Percentiles rank a stretch among this genome's conserved stretches.
These are phyloP conservation scores for Neoscytalidium dimidiatum DNA, from an alignment of 2,329 filamentous ascomycete species.

Conservation along the genomic window DNA sequence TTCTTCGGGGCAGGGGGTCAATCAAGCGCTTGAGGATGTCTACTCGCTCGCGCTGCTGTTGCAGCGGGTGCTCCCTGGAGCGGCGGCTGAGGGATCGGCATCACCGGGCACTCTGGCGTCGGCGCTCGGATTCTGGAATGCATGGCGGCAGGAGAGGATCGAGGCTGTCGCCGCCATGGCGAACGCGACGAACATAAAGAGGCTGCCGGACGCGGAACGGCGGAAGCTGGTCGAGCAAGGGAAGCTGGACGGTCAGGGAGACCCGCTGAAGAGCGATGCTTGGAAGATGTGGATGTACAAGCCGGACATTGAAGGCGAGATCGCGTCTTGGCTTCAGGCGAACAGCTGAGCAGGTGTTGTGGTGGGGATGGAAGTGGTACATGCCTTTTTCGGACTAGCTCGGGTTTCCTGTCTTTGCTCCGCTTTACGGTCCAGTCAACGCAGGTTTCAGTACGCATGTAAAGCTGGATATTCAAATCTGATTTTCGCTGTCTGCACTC, in stretches of 20 bases:
- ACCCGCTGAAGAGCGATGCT: neutral
- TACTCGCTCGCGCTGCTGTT: constrained; percentile 48
- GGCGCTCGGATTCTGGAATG: neutral
- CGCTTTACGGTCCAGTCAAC: no score
- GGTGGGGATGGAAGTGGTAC: no score
- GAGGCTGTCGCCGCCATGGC: neutral
- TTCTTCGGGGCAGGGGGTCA: constrained; percentile 49
- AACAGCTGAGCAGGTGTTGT: neutral
- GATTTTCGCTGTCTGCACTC: no score
- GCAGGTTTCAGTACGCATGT: no score
- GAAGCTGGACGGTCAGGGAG: neutral
- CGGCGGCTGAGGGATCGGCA: no score
- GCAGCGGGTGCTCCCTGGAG: neutral
- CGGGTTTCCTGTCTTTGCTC: no score
- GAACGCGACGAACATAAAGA: neutral
- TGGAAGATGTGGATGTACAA: neutral
- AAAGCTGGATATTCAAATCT: no score
- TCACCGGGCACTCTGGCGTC: neutral
- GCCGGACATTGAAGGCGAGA: neutral
- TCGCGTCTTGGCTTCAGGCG: neutral
- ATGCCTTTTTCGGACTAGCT: no score
- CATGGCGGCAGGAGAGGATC: neutral
- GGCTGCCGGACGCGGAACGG: neutral
- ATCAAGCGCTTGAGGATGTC: constrained; percentile 55
- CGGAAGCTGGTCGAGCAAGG: neutral